A percentile compares a stretch with the other conserved stretches of the same genome.
phyloP scores from a whole-genome alignment of 2,329 filamentous ascomycete species.

The Alternaria arborescens region DNA sequence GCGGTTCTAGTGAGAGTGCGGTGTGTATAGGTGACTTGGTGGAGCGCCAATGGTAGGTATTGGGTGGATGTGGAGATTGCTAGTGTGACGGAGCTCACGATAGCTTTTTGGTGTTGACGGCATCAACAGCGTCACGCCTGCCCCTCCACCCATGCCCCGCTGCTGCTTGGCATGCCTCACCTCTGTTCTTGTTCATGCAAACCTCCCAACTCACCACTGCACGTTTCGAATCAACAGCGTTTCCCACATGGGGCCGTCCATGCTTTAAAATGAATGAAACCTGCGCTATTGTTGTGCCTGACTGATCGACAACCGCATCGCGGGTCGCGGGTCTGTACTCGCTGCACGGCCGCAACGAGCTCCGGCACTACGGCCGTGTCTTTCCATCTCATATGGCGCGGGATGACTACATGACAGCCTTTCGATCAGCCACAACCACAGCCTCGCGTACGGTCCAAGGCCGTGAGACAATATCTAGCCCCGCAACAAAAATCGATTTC shows the following conservation, averaged over 20 bases:
- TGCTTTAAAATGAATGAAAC: not conserved
- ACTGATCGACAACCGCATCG: constrained; percentile 1
- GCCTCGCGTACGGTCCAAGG: constrained; percentile 8
- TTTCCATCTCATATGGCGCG: constrained; percentile 11
- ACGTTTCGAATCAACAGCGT: constrained; percentile 7
- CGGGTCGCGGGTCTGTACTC: constrained; percentile 2
- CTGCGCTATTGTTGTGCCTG: not conserved
- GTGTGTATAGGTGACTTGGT: constrained; percentile 14
- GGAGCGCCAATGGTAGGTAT: constrained; percentile 28
- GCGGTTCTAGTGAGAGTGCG: constrained; percentile 27
- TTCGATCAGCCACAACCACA: constrained; percentile 9
- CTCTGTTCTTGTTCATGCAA: constrained; percentile 1
- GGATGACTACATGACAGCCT: constrained; percentile 6
- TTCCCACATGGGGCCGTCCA: not conserved
- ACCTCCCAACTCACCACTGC: not conserved
- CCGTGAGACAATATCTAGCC: constrained; percentile 15
- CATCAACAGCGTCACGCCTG: constrained; percentile 27
- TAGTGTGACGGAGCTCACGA: constrained; percentile 39
- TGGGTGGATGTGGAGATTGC: constrained; percentile 30
- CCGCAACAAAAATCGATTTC: constrained; percentile 7
- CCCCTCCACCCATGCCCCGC: constrained; percentile 28
- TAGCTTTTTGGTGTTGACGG: constrained; percentile 47
- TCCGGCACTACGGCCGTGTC: not conserved
- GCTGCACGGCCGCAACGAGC: not conserved
- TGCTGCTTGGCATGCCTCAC: constrained; percentile 27